These are phyloP conservation scores for Ogataea corticis DNA, from an alignment of 805 yeast species.

Conservation along the genomic window DNA sequence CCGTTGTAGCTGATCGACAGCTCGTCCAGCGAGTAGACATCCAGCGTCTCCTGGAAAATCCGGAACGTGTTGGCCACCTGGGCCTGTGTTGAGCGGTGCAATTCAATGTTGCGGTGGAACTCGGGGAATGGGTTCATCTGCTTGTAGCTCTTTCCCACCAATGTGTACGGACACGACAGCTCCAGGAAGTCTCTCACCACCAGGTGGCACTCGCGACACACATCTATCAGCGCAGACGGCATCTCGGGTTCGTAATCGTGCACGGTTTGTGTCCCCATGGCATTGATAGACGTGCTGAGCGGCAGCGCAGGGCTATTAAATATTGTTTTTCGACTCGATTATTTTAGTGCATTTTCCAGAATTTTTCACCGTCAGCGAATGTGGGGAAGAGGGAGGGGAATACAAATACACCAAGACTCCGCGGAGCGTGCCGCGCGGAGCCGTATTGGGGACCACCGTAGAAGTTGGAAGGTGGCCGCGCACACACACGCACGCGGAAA, in stretches of 20 bases:
- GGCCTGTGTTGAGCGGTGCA: conserved; percentile 25
- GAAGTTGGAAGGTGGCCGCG: too few species aligned
- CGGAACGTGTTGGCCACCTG: conserved; percentile 26
- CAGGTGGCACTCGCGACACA: conserved; percentile 24
- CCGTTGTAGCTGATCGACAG: conserved; percentile 89
- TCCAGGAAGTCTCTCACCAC: conserved; percentile 17
- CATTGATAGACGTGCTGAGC: too few species aligned
- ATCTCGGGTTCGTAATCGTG: not conserved
- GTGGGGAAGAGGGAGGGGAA: not conserved
- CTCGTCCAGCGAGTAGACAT: conserved; percentile 39
- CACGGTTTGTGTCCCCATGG: too few species aligned
- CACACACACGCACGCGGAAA: too few species aligned
- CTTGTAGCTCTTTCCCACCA: not conserved
- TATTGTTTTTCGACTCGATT: not conserved
- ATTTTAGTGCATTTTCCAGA: conserved; percentile 1
- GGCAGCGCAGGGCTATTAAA: not conserved
- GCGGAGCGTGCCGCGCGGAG: too few species aligned
- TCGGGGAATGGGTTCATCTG: conserved; percentile 13
- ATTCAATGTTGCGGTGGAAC: conserved; percentile 15
- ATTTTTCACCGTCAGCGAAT: not conserved
- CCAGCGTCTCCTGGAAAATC: conserved; percentile 22
- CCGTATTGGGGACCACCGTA: too few species aligned
- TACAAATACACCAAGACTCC: too few species aligned
- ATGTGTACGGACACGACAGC: conserved; percentile 14
- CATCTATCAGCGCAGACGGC: conserved; percentile 21